These are phyloP conservation scores for Colletotrichum viniferum DNA, from an alignment of 2,329 filamentous ascomycete genomes.

Conservation along the genomic window DNA sequence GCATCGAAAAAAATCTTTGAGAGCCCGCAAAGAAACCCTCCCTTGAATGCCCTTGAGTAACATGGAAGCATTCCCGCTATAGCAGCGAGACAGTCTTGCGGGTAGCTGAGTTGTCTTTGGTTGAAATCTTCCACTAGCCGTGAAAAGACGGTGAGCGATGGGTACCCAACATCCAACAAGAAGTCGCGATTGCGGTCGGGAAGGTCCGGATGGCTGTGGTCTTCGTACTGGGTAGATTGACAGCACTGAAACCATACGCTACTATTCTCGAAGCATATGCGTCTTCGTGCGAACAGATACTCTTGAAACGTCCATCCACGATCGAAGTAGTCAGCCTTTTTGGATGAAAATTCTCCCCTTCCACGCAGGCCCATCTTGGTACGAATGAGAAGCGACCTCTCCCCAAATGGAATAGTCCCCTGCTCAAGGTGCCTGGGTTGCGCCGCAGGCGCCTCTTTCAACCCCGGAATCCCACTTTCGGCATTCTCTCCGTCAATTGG, in stretches of 20 bases:
- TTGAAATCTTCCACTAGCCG: background rate
- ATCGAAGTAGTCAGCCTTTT: background rate
- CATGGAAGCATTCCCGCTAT: background rate
- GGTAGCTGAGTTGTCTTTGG: background rate
- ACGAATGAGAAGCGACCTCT: background rate
- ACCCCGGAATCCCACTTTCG: background rate
- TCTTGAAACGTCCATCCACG: background rate
- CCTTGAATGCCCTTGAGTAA: background rate
- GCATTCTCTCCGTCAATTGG: background rate
- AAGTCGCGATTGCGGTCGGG: background rate
- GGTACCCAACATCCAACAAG: background rate
- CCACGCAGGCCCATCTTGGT: background rate
- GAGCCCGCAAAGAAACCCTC: background rate
- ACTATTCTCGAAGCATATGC: background rate
- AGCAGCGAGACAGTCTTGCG: background rate
- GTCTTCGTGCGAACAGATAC: background rate
- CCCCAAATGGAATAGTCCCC: background rate
- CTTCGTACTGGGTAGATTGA: background rate
- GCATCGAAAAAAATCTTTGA: background rate
- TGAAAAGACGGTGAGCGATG: background rate
- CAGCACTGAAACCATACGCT: background rate
- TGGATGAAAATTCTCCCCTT: background rate
- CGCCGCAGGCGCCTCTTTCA: background rate
- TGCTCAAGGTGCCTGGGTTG: background rate
- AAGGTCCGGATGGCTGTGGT: background rate